Evolutionary conservation across 169 alveolate genomes (phyloP), one percentile per base, ranked within the genome.

Genomic region (Cryptosporidium canis): DNA sequence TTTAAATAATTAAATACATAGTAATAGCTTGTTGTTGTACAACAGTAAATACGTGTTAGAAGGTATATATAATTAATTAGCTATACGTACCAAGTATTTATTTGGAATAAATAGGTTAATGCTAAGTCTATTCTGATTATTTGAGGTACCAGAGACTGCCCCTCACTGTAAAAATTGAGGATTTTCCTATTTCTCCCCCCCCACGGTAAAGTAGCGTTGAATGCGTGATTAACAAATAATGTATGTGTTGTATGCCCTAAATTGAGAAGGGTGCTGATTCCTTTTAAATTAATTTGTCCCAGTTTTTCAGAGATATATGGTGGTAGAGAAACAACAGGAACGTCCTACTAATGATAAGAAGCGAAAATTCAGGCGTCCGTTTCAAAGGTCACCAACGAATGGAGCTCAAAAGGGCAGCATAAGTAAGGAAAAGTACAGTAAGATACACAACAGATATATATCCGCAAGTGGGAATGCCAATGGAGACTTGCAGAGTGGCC

Each of bases 241-340:
- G 77, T 77, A 77, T 77, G 85, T 72, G 72, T 58, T 77, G 87
- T 77, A 55, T 63, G 64, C 87, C 87, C 87, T 61, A 41, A 27
- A 21, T 55, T 77, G n/a, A 77, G 37, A 43, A 39, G 87, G 87
- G 87, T 77, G 87, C 24, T 43, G 55, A 77, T 77, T 77, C 51
- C 70, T 77, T 66, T 35, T 41, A 35, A 43, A 77, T 61, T 43
- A 21, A 39, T 56, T 55, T 55, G 35, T 43, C 37, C 87, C 72
- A 61, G 63, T n/a, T 27, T 39, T 41, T 77, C 9, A 56, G 21
- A 29, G 44, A 77, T 77, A 77, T 77, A 77, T 77, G 87, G 72
- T 61, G 72, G 72, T 44, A 41, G 87, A 77, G 87, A 55, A 77
- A 58, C 87, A 77, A 56, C 87, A 77, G 58, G 77, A 77, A 37